These are phyloP conservation scores for Excoecaria cochinchinensis DNA, from an alignment of 345 rosid species.

Conservation along the genomic window DNA sequence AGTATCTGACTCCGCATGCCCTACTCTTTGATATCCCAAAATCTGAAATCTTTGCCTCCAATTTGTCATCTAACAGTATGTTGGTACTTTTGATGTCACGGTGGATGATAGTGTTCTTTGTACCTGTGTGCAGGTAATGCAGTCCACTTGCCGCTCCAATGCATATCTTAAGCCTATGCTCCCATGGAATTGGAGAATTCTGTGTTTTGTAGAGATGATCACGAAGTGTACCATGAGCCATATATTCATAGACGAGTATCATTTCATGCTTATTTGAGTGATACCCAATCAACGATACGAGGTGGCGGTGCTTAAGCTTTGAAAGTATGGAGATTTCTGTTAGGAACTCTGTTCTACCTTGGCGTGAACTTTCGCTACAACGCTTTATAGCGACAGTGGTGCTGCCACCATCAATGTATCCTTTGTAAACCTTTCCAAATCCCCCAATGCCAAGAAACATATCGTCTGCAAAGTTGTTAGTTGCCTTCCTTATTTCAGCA, in stretches of 20 bases:
- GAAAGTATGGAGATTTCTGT: no score
- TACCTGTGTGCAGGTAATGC: slow-evolving; percentile 1
- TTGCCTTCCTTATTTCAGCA: no score
- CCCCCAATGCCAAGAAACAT: neutral
- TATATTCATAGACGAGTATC: no score
- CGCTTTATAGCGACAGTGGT: no score
- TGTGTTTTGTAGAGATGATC: no score
- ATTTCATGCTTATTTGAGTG: no score
- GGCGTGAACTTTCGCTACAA: no score
- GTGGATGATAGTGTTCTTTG: slow-evolving; percentile 1
- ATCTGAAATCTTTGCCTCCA: slow-evolving; percentile 7
- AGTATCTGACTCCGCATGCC: neutral
- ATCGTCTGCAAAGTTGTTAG: no score
- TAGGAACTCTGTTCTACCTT: no score
- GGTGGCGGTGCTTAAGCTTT: no score
- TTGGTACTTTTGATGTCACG: slow-evolving; percentile 5
- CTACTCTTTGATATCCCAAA: slow-evolving; percentile 3
- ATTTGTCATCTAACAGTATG: slow-evolving; percentile 5
- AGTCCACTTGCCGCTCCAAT: slow-evolving; percentile 11
- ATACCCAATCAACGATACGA: no score
- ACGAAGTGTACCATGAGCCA: no score
- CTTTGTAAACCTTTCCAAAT: neutral
- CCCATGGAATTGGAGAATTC: neutral
- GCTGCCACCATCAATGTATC: neutral
- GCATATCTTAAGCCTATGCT: slow-evolving; percentile 6